A percentile compares a stretch with the other conserved stretches of the same genome.
These are phyloP conservation scores for Pyricularia grisea DNA, from an alignment of 2,329 filamentous ascomycete species.

Conservation along the genomic window DNA sequence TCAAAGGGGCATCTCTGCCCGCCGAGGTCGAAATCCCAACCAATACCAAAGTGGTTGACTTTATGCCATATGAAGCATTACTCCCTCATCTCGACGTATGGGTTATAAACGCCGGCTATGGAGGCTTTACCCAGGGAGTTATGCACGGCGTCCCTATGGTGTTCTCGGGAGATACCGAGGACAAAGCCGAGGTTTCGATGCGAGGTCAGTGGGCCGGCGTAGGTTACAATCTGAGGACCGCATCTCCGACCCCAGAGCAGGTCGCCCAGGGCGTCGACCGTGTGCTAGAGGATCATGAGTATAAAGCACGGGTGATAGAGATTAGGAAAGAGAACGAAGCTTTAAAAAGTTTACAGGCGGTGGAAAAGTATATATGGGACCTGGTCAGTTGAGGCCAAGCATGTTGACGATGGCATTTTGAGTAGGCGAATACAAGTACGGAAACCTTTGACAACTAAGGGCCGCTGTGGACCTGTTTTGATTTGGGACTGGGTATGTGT, in stretches of 20 bases:
- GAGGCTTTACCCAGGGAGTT: constrained; percentile 33
- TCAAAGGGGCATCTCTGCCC: constrained; percentile 3
- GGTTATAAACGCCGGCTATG: constrained; percentile 38
- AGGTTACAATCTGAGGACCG: constrained; percentile 31
- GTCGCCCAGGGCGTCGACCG: constrained; percentile 20
- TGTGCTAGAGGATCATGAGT: constrained; percentile 19
- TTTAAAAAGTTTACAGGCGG: too few species aligned
- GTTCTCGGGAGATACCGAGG: constrained; percentile 30
- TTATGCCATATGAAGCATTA: constrained; percentile 36
- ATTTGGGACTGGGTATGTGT: too few species aligned
- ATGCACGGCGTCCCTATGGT: constrained; percentile 37
- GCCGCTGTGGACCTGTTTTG: too few species aligned
- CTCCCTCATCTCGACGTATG: constrained; percentile 34
- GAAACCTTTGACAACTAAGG: too few species aligned
- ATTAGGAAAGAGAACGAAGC: constrained; percentile 7
- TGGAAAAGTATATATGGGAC: too few species aligned
- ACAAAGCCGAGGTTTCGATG: constrained; percentile 30
- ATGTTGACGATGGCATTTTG: too few species aligned
- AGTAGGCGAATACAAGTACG: too few species aligned
- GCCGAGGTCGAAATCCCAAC: neutral
- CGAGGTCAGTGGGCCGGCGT: constrained; percentile 32
- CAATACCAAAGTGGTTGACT: constrained; percentile 35
- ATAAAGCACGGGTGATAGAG: constrained; percentile 17
- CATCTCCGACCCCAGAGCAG: constrained; percentile 18
- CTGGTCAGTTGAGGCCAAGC: too few species aligned